These are phyloP conservation scores for Pseudohalonectria lignicola DNA, from an alignment of 2,329 filamentous ascomycete species.

Conservation along the genomic window DNA sequence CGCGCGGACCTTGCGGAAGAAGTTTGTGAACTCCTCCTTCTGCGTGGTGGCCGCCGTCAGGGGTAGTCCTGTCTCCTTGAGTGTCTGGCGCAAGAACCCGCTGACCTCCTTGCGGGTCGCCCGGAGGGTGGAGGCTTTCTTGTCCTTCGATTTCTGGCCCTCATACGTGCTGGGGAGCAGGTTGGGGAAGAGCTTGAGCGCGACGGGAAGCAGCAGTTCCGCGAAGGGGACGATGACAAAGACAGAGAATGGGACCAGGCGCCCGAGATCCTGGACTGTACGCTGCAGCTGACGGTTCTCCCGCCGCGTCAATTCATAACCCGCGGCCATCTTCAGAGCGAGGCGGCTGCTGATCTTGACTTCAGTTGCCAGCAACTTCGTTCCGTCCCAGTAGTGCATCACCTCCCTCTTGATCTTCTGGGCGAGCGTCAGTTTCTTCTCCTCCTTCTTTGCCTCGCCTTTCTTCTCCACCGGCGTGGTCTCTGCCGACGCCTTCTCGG, in stretches of 20 bases:
- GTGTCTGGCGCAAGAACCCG: constrained; percentile 73
- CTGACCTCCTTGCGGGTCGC: constrained; percentile 90
- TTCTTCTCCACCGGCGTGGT: constrained; percentile 48
- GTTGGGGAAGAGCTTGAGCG: constrained; percentile 92
- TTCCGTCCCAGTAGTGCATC: constrained; percentile 96
- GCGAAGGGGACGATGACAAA: constrained; percentile 97
- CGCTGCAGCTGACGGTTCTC: constrained; percentile 87
- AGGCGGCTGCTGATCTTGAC: constrained; percentile 85
- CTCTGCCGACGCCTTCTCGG: constrained; percentile 54
- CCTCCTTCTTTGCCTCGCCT: constrained; percentile 51
- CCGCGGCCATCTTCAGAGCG: constrained; percentile 93
- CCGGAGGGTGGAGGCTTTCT: constrained; percentile 71
- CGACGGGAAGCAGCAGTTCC: constrained; percentile 82
- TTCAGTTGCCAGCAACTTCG: constrained; percentile 85
- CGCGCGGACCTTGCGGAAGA: constrained; percentile 91
- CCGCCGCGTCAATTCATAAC: constrained; percentile 89
- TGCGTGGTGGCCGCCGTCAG: constrained; percentile 75
- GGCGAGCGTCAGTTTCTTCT: constrained; percentile 78
- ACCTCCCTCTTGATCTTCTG: constrained; percentile 93
- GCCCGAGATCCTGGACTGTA: constrained; percentile 86
- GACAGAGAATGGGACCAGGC: constrained; percentile 89
- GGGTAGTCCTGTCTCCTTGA: constrained; percentile 88
- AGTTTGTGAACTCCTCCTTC: constrained; percentile 87
- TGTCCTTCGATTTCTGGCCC: constrained; percentile 79
- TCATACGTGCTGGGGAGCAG: constrained; percentile 96